A percentile compares a stretch with the other conserved stretches of the same genome.
Evolutionary conservation across 2,329 filamentous ascomycete species (phyloP).

Genomic region (Alternaria angustiovoidea): DNA sequence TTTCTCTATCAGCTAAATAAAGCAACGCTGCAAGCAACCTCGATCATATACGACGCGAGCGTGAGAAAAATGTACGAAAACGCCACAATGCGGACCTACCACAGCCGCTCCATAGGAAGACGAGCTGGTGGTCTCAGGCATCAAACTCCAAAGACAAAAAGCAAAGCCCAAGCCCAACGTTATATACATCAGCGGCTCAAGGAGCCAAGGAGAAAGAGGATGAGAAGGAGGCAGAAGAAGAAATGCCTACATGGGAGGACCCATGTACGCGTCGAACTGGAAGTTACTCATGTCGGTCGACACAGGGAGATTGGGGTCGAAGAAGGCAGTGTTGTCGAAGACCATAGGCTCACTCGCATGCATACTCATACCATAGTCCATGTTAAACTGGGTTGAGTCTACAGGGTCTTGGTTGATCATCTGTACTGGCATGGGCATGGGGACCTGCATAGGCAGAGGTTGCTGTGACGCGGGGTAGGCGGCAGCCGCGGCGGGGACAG

Average conservation of each 20-base stretch:
- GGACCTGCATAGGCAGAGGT: constrained; percentile 8
- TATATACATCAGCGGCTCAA: constrained; percentile 15
- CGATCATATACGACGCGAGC: not conserved
- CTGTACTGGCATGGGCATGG: constrained; percentile 14
- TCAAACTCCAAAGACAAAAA: constrained; percentile 18
- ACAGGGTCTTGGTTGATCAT: constrained; percentile 21
- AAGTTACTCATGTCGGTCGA: constrained; percentile 29
- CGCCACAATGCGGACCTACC: constrained; percentile 36
- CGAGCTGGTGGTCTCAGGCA: constrained; percentile 36
- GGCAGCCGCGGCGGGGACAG: not conserved
- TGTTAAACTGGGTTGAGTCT: constrained; percentile 22
- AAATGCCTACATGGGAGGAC: constrained; percentile 8
- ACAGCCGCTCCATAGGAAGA: constrained; percentile 23
- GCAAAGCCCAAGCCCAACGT: constrained; percentile 5
- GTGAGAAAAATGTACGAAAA: not conserved
- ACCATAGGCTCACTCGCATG: constrained; percentile 31
- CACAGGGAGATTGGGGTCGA: constrained; percentile 23
- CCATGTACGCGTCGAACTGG: constrained; percentile 41
- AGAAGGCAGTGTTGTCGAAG: constrained; percentile 29
- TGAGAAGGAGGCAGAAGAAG: not conserved
- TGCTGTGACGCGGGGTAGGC: constrained; percentile 22
- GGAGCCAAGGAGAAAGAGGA: not conserved
- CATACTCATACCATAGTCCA: constrained; percentile 34
- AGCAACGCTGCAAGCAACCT: not conserved
- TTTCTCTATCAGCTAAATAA: not conserved